Evolutionary conservation across 768 basidiomycete species (phyloP), one percentile per base, ranked within the genome.

Genomic region (Hygrocybe punicea): DNA sequence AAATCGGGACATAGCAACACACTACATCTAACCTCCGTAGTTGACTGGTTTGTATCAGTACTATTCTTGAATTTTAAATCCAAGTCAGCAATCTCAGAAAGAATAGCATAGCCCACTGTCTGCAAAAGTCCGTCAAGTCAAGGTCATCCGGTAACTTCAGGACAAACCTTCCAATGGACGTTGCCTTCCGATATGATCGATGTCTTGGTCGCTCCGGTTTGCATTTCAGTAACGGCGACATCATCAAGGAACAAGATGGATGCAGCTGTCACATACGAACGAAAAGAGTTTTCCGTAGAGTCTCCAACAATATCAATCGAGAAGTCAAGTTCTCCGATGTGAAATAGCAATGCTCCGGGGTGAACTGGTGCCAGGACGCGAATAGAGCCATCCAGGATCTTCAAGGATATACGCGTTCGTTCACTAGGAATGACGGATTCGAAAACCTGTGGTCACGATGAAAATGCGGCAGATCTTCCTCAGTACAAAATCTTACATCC

Each of bases 401-500:
- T 81, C 34, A 95, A 58, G n/a, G 78, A 74, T 23, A 98, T 71
- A 10, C 77, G 75, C 6, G 93, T 98, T 42, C 87, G 74, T 67
- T 98, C 97, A 55, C 81, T 93, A 1, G 97, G 97, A 14, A 93
- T 84, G 11, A 97, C 93, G 21, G 92, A 81, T 69, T 95, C 95
- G 65, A 99, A 99, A 1, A 90, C 88, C 93, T 78, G 49, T 33
- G 6, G 35, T 24, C 48, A 25, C 48, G 24, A 17, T 29, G 10
- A 21, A 42, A 21, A 44, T 14, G 39, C 16, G 53, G 17, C 36
- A 17, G 14, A 9, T 4, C 29, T 29, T 29, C 46, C 2, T 44
- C 53, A 44, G 6, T n/a, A n/a, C n/a, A n/a, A 11, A 25, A 17
- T 53, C 53, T 17, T 71, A 94, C 96, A 19, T 91, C 94, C 46